Evolutionary conservation across 176 grass and related monocot species (phyloP).

Genomic region (Triticum urartu): DNA sequence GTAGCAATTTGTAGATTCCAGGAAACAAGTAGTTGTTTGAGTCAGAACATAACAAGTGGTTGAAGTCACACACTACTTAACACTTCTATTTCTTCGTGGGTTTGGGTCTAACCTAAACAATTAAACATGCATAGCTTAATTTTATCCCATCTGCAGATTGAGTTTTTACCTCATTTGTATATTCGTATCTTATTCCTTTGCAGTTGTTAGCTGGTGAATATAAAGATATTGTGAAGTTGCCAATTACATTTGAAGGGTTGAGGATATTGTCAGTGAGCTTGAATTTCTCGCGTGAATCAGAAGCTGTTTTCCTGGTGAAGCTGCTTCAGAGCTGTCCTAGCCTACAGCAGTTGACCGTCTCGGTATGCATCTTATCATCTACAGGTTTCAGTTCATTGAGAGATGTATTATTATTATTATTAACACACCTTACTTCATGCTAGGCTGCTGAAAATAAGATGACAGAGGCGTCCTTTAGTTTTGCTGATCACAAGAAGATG

Average conservation of each 20-base stretch:
- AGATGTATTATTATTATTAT: slow-evolving; percentile 7
- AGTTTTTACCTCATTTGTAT: not conserved
- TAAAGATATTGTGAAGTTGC: slow-evolving; percentile 28
- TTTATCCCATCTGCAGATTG: not conserved
- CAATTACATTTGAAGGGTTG: slow-evolving; percentile 34
- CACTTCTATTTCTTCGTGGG: not conserved
- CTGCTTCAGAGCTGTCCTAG: slow-evolving; percentile 47
- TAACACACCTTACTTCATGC: slow-evolving; percentile 14
- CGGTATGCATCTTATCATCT: slow-evolving; percentile 31
- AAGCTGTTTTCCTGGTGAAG: slow-evolving; percentile 34
- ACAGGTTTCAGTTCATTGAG: not conserved
- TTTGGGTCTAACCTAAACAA: not conserved
- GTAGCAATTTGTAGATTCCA: slow-evolving; percentile 14
- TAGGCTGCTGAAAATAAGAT: slow-evolving; percentile 24
- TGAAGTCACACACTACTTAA: not conserved
- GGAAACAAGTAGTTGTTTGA: not conserved
- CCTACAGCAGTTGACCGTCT: slow-evolving; percentile 32
- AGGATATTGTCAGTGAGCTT: slow-evolving; percentile 39
- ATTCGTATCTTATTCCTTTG: not conserved
- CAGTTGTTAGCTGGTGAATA: slow-evolving; percentile 40
- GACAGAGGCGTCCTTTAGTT: not conserved
- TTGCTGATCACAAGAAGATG: slow-evolving; percentile 10
- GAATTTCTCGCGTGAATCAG: slow-evolving; percentile 11
- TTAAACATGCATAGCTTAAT: not conserved
- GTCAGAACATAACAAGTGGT: not conserved